Evolutionary conservation across 2,329 filamentous ascomycete species (phyloP).

Genomic region (Whalleya microplaca): DNA sequence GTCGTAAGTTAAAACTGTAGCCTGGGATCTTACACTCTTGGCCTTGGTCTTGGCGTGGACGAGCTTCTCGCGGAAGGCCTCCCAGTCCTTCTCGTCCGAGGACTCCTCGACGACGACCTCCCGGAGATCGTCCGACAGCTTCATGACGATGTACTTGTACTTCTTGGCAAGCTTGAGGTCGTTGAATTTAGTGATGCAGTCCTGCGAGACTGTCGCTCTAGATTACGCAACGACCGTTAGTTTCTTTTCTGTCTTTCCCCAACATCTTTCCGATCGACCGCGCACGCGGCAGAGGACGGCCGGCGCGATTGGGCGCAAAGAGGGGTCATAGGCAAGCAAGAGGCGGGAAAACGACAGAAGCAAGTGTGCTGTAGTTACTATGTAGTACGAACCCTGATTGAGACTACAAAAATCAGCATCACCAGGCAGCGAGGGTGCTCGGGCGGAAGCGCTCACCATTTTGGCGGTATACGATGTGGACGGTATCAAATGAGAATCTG

Average conservation of each 20-base stretch:
- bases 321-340: slow-evolving; percentile 16
- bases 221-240: slow-evolving; percentile 16
- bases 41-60: slow-evolving; percentile 73
- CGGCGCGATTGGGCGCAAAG: slow-evolving; percentile 16
- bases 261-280: neutral
- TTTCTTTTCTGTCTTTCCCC: slow-evolving; percentile 4
- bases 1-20: slow-evolving; percentile 32
- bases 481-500: slow-evolving; percentile 27
- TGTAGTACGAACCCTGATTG: slow-evolving; percentile 67
- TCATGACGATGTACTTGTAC: slow-evolving; percentile 87
- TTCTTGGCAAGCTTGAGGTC: slow-evolving; percentile 82
- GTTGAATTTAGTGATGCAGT: slow-evolving; percentile 75
- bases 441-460: slow-evolving; percentile 34
- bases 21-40: slow-evolving; percentile 58
- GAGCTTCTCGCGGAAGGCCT: slow-evolving; percentile 76
- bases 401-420: slow-evolving; percentile 52
- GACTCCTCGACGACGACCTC: slow-evolving; percentile 80
- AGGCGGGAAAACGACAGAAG: slow-evolving; percentile 27
- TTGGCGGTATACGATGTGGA: slow-evolving; percentile 25
- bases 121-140: slow-evolving; percentile 82
- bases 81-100: slow-evolving; percentile 69
- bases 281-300: neutral
- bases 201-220: slow-evolving; percentile 73
- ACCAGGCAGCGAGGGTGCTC: slow-evolving; percentile 14
- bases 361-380: slow-evolving; percentile 9